Conservation (phyloP, 495 filamentous ascomycete species). For the Xylaria intraflava region DNA sequence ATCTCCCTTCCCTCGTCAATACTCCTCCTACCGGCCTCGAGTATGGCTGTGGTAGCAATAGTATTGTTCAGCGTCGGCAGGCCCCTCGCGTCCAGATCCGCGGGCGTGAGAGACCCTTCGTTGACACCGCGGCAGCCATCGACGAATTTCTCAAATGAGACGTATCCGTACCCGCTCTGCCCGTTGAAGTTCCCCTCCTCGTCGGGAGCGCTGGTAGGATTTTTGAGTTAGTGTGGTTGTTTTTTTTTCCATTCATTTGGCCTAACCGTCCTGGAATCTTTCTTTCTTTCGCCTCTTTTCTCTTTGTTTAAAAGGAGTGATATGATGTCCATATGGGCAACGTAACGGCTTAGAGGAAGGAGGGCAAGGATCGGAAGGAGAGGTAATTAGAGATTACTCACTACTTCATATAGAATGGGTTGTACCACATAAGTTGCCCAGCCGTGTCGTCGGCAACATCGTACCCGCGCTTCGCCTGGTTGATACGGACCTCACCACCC, state of each 20-base stretch:
- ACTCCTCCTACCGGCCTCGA: slow-evolving; percentile 76
- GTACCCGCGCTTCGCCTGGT: slow-evolving; percentile 92
- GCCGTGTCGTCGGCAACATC: slow-evolving; percentile 80
- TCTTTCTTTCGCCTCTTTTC: too few relatives aligned
- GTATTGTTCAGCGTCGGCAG: slow-evolving; percentile 84
- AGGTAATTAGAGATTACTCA: slow-evolving; percentile 1
- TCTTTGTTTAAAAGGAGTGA: not conserved
- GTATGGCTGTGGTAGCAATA: slow-evolving; percentile 81
- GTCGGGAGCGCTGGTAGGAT: slow-evolving; percentile 55
- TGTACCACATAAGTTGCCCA: slow-evolving; percentile 68
- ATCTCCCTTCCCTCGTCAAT: slow-evolving; percentile 76
- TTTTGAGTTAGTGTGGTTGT: not conserved
- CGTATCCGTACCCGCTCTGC: slow-evolving; percentile 84
- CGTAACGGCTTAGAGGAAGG: too few relatives aligned
- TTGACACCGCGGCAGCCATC: slow-evolving; percentile 77
- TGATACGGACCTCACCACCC: slow-evolving; percentile 77
- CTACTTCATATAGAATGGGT: slow-evolving; percentile 96
- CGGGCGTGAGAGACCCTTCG: slow-evolving; percentile 59
- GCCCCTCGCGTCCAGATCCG: slow-evolving; percentile 69
- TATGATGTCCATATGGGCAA: too few relatives aligned
- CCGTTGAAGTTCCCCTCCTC: slow-evolving; percentile 92
- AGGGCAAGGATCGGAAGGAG: not conserved
- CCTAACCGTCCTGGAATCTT: too few relatives aligned
- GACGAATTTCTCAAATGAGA: slow-evolving; percentile 93
- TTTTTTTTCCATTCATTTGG: not conserved